These are phyloP conservation scores for Acacia confusa DNA, from an alignment of 306 rosid species.

Conservation along the genomic window DNA sequence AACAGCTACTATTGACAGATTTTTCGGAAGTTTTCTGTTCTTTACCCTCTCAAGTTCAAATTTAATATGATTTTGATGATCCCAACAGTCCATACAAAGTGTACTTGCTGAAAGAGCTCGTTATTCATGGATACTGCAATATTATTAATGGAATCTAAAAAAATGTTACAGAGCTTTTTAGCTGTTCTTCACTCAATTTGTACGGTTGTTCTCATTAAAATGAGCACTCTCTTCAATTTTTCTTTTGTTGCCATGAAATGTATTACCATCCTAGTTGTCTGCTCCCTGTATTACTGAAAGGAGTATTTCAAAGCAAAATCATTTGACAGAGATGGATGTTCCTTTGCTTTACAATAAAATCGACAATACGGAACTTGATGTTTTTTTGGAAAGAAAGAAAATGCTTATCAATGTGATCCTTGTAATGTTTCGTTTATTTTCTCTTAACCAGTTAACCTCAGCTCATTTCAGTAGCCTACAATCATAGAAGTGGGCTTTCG, in stretches of 20 bases:
- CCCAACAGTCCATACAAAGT: slow-evolving; percentile 45
- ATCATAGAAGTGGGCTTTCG: too few species aligned
- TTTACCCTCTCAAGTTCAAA: slow-evolving; percentile 21
- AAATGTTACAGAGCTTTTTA: slow-evolving; percentile 21
- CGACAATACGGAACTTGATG: too few species aligned
- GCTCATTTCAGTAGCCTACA: too few species aligned
- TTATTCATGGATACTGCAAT: slow-evolving; percentile 55
- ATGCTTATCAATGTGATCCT: too few species aligned
- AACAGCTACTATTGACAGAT: slow-evolving; percentile 25
- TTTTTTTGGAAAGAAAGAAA: too few species aligned
- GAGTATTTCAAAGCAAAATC: neutral
- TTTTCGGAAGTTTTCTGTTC: slow-evolving; percentile 25
- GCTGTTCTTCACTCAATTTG: neutral
- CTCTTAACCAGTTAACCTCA: too few species aligned
- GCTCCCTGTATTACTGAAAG: neutral
- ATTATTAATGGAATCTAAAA: slow-evolving; percentile 47
- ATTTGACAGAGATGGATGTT: neutral
- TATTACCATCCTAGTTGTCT: neutral
- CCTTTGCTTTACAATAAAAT: too few species aligned
- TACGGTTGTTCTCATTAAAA: neutral
- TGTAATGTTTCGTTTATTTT: too few species aligned
- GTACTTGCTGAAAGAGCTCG: slow-evolving; percentile 50
- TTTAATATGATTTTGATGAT: slow-evolving; percentile 37
- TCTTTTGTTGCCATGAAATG: neutral
- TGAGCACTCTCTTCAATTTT: neutral